Evolutionary conservation across 768 basidiomycete species (phyloP).

Genomic region (Serendipita vermifera): DNA sequence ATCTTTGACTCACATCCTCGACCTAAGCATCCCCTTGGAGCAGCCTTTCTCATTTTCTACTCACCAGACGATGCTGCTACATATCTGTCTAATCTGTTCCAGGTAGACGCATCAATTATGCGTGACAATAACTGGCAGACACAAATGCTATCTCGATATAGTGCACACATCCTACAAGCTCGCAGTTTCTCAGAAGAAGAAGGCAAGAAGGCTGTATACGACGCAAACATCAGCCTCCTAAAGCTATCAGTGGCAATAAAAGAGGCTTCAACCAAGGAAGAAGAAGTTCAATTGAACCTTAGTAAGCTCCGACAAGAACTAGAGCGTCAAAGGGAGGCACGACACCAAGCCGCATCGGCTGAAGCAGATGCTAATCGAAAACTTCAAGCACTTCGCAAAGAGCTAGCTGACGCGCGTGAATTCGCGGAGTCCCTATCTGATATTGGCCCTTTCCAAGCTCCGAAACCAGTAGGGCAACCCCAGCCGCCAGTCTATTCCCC

Average conservation of each 20-base stretch:
- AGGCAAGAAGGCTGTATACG: constrained; percentile 29
- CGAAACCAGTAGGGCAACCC: no score
- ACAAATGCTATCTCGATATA: constrained; percentile 41
- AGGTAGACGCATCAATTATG: constrained; percentile 10
- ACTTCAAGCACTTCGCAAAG: background rate
- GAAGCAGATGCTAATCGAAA: constrained; percentile 7
- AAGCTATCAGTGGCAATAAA: constrained; percentile 29
- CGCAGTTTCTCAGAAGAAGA: background rate
- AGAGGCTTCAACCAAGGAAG: constrained; percentile 26
- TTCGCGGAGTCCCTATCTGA: background rate
- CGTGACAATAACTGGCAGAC: background rate
- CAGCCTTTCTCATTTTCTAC: constrained; percentile 40
- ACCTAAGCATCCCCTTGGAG: constrained; percentile 38
- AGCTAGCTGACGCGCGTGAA: background rate
- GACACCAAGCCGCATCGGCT: constrained; percentile 12
- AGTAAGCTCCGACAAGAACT: background rate
- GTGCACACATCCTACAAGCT: constrained; percentile 32
- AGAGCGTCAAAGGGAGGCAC: constrained; percentile 2
- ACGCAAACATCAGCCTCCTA: constrained; percentile 40
- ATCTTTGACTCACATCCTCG: constrained; percentile 60
- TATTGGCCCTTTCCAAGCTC: no score
- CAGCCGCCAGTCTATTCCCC: no score
- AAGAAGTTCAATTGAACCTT: background rate
- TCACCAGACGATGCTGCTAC: constrained; percentile 7
- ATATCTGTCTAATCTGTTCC: constrained; percentile 12